Evolutionary conservation across 345 rosid species (phyloP).

Genomic region (Erysimum cheiranthoides): DNA sequence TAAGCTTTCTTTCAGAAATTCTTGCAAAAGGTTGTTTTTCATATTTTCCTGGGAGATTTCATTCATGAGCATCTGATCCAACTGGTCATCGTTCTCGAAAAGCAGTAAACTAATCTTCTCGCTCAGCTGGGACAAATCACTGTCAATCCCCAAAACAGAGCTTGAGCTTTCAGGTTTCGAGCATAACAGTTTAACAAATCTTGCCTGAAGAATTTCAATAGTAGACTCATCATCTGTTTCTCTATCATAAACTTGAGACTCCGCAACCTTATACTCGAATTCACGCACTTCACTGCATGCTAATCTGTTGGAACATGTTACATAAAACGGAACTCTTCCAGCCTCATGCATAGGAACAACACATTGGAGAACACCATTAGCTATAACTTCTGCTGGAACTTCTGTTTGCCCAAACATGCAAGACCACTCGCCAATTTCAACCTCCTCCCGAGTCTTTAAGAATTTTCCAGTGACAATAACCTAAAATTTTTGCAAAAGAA

Average conservation of each 20-base stretch:
- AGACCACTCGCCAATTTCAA: constrained; percentile 67
- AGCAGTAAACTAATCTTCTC: constrained; percentile 66
- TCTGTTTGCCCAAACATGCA: constrained; percentile 99
- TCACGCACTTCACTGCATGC: constrained; percentile 98
- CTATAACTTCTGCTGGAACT: constrained; percentile 85
- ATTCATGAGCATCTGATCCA: constrained; percentile 64
- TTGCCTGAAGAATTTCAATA: constrained; percentile 56
- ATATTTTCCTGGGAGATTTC: constrained; percentile 52
- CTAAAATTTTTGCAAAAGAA: constrained; percentile 47
- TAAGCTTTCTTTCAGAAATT: constrained; percentile 79
- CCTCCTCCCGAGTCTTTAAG: constrained; percentile 64
- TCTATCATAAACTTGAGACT: constrained; percentile 46
- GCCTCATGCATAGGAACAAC: constrained; percentile 66
- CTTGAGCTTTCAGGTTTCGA: constrained; percentile 44
- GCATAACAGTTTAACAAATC: constrained; percentile 70
- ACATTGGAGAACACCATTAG: constrained; percentile 83
- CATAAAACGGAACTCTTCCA: constrained; percentile 88
- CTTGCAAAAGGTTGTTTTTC: constrained; percentile 63
- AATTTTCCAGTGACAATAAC: constrained; percentile 79
- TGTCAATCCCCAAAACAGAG: constrained; percentile 33
- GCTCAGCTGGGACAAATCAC: constrained; percentile 59
- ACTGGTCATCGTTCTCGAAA: constrained; percentile 60
- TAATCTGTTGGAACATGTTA: constrained; percentile 87
- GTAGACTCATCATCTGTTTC: constrained; percentile 33
- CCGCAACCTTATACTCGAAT: constrained; percentile 68